Evolutionary conservation across 495 filamentous ascomycete species (phyloP), one percentile per base, ranked within the genome.

Genomic region (Penicillium lividum): DNA sequence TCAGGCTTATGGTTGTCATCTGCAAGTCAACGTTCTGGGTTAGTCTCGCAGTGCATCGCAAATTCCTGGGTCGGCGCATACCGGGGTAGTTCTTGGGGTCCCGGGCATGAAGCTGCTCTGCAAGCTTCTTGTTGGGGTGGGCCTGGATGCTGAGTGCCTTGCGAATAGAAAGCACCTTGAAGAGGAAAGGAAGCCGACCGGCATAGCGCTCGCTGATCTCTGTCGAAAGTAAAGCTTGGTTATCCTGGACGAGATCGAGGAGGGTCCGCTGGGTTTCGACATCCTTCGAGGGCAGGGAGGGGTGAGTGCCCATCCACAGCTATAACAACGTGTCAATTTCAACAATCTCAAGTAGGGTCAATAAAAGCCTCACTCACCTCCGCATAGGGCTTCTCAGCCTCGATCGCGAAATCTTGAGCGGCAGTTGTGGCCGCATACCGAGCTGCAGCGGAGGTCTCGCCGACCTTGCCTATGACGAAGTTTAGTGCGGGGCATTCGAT

Each of bases 1-100:
- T 98, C 94, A 46, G 94, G 94, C 73, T 98, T 98, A 79, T 98
- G 94, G 73, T 98, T 98, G 77, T 97, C 93, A 81, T 98, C 93
- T 86, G 38, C 3, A 4, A 47, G 5, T 40, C 13, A 27, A 46
- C 4, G 18, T 10, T 3, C 5, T 44, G 1, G 6, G 10, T 45
- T 18, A 56, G 15, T 16, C 5, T 18, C 28, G 13, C 3, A 9
- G 7, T 8, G 6, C 4, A 30, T 16, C 11, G 10, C 28, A 30
- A 13, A 16, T 16, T 15, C 5, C 25, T 31, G 3, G 4, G 7
- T 31, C 46, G 4, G 31, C 25, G 45, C 70, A 49, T 66, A 86
- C 85, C 86, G 57, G 93, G 93, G 67, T 98, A 98, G 80, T 98
- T 95, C 77, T 89, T 91, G 16, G 91, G 83, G 65, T 98, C 94